Evolutionary conservation across 192 early-diverging fungal species (phyloP), one percentile per base, ranked within the genome.

Genomic region (Gaertneriomyces sp.): DNA sequence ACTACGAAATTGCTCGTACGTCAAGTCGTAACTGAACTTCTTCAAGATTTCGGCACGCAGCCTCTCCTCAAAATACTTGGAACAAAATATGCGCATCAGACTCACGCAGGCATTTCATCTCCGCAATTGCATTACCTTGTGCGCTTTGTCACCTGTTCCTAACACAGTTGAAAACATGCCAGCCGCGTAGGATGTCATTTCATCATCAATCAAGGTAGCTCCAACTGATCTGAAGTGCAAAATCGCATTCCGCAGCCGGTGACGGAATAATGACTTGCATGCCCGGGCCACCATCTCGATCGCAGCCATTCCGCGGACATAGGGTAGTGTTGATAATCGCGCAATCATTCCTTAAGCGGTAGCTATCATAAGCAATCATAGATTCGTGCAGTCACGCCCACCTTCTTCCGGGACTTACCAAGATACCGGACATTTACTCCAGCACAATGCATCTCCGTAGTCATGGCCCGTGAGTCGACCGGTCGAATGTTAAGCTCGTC

Each of bases 401-500:
- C 49, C 16, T 40, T 16, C 25, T 33, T 33, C 25, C 25, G 25
- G 63, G 33, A 14, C 47, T 42, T 66, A 74, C 79, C 78, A 45
- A 84, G 66, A 52, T 84, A 82, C 50, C 82, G 63, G n/a, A 82
- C 70, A 65, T 84, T 84, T n/a, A 84, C 60, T 16, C 82, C 82
- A 19, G 46, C 61, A 12, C 52, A 49, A 45, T 82, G 80, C 71
- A 84, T 66, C 49, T 76, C 73, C 14, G 40, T 17, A 14, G 70
- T 53, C 47, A 84, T 58, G 11, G 63, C 58, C 10, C 47, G 50
- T 17, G 74, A 72, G 64, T 82, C 78, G 43, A 78, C 61, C 33
- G 79, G 80, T 25, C 79, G 47, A n/a, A 84, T 20, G 38, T 82
- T 74, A 45, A 82, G 41, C 14, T 57, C 65, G 66, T 84, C 82